These are phyloP conservation scores for Solanum pennellii DNA, from an alignment of 257 asterid species.

Conservation along the genomic window DNA sequence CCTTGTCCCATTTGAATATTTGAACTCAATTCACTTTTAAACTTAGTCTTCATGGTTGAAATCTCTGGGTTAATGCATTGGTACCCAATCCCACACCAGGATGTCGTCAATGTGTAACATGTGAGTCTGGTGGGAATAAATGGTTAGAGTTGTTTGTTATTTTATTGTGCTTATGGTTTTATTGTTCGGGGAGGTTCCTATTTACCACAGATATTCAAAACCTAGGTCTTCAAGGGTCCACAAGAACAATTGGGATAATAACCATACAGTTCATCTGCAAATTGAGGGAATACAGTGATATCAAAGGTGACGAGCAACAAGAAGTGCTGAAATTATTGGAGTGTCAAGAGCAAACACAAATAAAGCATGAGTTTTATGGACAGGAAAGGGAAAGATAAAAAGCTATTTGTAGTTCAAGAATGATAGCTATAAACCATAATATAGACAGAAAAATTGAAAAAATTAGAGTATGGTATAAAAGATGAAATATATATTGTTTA, in stretches of 20 bases:
- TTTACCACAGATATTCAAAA: background rate
- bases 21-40: background rate
- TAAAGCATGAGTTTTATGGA: background rate
- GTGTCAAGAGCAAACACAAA: background rate
- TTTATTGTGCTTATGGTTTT: background rate
- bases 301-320: background rate
- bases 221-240: background rate
- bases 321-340: background rate
- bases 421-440: background rate
- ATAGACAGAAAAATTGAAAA: background rate
- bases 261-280: background rate
- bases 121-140: background rate
- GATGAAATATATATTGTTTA: background rate
- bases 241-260: background rate
- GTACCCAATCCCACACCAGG: background rate
- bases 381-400: background rate
- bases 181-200: background rate
- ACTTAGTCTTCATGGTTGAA: background rate
- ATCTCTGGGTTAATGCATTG: background rate
- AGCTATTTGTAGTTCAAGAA: background rate
- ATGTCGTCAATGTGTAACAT: background rate
- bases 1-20: background rate
- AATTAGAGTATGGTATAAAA: background rate
- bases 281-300: background rate
- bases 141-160: background rate